phyloP scores from a whole-genome alignment of 2,329 filamentous ascomycete species.

The Aspergillus phoenicis region DNA sequence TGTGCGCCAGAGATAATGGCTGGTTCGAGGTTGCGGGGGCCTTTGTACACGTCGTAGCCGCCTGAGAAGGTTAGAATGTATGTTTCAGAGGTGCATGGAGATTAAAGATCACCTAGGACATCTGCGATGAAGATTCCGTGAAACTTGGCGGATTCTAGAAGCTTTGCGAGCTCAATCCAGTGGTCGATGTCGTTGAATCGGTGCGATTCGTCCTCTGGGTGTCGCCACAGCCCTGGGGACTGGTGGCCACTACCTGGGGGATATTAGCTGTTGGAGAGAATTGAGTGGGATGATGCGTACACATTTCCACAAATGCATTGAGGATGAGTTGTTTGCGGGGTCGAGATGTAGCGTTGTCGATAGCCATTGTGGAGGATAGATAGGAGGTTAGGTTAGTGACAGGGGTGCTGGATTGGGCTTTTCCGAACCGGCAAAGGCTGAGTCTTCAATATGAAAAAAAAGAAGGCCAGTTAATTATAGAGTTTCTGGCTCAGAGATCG shows the following conservation, averaged over 20 bases:
- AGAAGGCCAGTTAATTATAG: not conserved
- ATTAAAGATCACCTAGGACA: slow-evolving; percentile 56
- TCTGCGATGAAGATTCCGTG: slow-evolving; percentile 70
- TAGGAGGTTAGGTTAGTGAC: not conserved
- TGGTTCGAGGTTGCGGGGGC: slow-evolving; percentile 61
- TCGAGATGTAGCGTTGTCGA: not conserved
- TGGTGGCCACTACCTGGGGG: slow-evolving; percentile 52
- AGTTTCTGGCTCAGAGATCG: not conserved
- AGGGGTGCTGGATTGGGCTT: not conserved
- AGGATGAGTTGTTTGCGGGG: slow-evolving; percentile 52
- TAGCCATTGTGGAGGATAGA: not conserved
- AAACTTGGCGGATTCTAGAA: slow-evolving; percentile 64
- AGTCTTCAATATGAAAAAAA: not conserved
- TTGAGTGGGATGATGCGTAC: slow-evolving; percentile 26
- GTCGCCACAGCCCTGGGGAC: slow-evolving; percentile 63
- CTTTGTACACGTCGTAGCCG: slow-evolving; percentile 70
- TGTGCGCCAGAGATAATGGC: slow-evolving; percentile 66
- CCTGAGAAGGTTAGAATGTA: slow-evolving; percentile 37
- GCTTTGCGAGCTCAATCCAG: slow-evolving; percentile 63
- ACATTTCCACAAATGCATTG: slow-evolving; percentile 56
- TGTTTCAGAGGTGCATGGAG: too few species aligned
- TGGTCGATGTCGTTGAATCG: slow-evolving; percentile 63
- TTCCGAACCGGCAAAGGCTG: not conserved
- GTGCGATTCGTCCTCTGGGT: slow-evolving; percentile 65
- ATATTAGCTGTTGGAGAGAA: not conserved